A percentile compares a stretch with the other conserved stretches of the same genome.
phyloP scores from a whole-genome alignment of 805 yeast genomes.

The Candida nanaspora region DNA sequence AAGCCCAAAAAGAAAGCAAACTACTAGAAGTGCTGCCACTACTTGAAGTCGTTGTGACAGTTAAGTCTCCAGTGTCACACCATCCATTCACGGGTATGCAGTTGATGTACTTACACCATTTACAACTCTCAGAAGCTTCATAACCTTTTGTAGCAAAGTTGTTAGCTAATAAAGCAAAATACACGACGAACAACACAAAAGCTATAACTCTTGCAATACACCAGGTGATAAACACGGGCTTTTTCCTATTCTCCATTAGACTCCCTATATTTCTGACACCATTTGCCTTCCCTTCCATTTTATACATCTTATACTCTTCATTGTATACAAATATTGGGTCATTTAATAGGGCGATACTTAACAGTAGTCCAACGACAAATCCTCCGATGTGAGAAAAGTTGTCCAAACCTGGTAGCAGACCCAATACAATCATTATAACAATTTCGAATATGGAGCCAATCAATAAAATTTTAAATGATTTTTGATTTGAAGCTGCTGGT shows the following conservation, averaged over 20 bases:
- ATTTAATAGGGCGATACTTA: slow-evolving; percentile 42
- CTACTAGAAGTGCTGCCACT: too few relatives aligned
- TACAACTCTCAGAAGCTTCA: slow-evolving; percentile 35
- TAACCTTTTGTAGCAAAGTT: slow-evolving; percentile 45
- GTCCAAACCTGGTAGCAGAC: slow-evolving; percentile 67
- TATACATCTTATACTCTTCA: slow-evolving; percentile 12
- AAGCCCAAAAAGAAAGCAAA: not conserved
- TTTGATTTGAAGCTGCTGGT: slow-evolving; percentile 17
- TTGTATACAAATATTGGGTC: slow-evolving; percentile 43
- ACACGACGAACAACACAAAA: slow-evolving; percentile 38
- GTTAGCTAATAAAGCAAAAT: slow-evolving; percentile 40
- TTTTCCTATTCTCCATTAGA: slow-evolving; percentile 21
- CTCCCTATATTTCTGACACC: slow-evolving; percentile 4
- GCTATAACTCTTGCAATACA: slow-evolving; percentile 36
- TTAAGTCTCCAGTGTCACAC: slow-evolving; percentile 37
- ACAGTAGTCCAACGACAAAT: slow-evolving; percentile 50
- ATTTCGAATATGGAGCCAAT: slow-evolving; percentile 47
- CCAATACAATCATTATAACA: slow-evolving; percentile 51
- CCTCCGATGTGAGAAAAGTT: slow-evolving; percentile 76
- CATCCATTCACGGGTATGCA: slow-evolving; percentile 67
- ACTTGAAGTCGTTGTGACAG: slow-evolving; percentile 2
- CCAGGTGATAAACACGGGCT: slow-evolving; percentile 45
- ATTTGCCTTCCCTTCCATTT: slow-evolving; percentile 6
- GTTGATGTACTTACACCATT: slow-evolving; percentile 69
- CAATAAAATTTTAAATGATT: slow-evolving; percentile 39